Evolutionary conservation across 2,329 filamentous ascomycete genomes (phyloP).

Genomic region (Gaeumannomyces sp.): DNA sequence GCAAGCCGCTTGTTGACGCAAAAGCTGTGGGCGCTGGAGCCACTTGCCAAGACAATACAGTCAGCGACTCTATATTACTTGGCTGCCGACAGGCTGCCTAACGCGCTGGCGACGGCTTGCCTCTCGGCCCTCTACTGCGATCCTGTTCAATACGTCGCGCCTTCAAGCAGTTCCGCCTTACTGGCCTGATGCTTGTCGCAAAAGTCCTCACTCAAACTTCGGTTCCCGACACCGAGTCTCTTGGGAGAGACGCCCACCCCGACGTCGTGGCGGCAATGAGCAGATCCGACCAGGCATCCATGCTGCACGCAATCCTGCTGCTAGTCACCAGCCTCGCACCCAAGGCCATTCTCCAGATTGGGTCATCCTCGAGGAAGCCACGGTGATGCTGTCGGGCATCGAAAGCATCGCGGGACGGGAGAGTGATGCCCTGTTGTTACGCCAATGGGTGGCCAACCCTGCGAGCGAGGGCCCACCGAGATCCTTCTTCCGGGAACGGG

Average conservation of each 20-base stretch:
- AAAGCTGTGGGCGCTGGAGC: conserved; percentile 43
- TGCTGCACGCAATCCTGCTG: conserved; percentile 47
- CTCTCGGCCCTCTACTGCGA: conserved; percentile 42
- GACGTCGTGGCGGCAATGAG: conserved; percentile 25
- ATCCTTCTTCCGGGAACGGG: conserved; percentile 42
- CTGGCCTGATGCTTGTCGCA: conserved; percentile 44
- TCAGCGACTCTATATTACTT: conserved; percentile 39
- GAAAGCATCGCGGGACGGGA: conserved; percentile 39
- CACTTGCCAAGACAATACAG: conserved; percentile 38
- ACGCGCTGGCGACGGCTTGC: conserved; percentile 40
- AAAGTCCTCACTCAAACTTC: conserved; percentile 47
- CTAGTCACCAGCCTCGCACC: conserved; percentile 39
- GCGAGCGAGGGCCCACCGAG: conserved; percentile 28
- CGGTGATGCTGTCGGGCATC: conserved; percentile 43
- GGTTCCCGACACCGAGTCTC: conserved; percentile 22
- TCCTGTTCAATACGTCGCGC: conserved; percentile 42
- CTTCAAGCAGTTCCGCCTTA: conserved; percentile 44
- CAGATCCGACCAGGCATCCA: conserved; percentile 44
- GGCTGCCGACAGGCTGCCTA: conserved; percentile 34
- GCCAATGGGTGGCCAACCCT: conserved; percentile 36
- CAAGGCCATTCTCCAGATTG: conserved; percentile 37
- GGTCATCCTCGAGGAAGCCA: conserved; percentile 37
- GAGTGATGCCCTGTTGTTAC: conserved; percentile 36
- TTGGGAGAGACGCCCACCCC: conserved; percentile 17
- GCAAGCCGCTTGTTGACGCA: conserved; percentile 30